Evolutionary conservation across 805 yeast species (phyloP), one percentile per base, ranked within the genome.

Genomic region (Scheffersomyces spartinae): DNA sequence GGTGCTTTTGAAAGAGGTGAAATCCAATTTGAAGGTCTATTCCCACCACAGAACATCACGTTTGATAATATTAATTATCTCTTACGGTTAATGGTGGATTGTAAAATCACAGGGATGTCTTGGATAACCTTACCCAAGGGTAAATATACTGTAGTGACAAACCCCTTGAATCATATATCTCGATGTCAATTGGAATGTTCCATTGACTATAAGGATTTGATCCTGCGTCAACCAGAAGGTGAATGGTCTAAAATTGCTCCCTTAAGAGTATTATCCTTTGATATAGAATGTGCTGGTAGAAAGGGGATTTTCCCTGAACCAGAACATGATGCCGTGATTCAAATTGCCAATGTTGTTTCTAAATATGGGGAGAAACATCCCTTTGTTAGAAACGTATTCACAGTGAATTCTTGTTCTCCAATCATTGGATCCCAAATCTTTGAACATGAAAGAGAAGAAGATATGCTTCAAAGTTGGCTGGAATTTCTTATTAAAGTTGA

Each of bases 241-340:
- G 85, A 86, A 33, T 93, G 93, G 86, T 68, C 84, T 18, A 78
- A 74, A 37, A 77, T 81, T 57, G 97, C 98, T 1, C 98, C 98
- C 0, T 62, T 91, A 32, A 76, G 99, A 43, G 75, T 91, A 25
- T 60, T 91, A 38, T 85, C 96, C 7, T 88, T 91, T 49, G 99
- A 91, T 64, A 91, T 91, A 33, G 99, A 91, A 53, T 91, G 99
- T 67, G 91, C 98, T 3, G 98, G 98, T 23, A 72, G 99, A 52
- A 80, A 83, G 36, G 98, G 98, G 27, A 69, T 91, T 8, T 91
- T 91, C 49, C 98, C 99, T 1, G 98, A 91, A 45, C 78, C 99
- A 2, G 80, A 80, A 33, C 68, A 72, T 24, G 99, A 91, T 56
- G 80, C 95, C 0, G 95, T 91, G 7, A 91, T 91, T 45, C 98